A percentile compares a stretch with the other conserved stretches of the same genome.
These are phyloP conservation scores for Hygrophoropsis aurantiaca DNA, from an alignment of 768 basidiomycete genomes.

Conservation along the genomic window DNA sequence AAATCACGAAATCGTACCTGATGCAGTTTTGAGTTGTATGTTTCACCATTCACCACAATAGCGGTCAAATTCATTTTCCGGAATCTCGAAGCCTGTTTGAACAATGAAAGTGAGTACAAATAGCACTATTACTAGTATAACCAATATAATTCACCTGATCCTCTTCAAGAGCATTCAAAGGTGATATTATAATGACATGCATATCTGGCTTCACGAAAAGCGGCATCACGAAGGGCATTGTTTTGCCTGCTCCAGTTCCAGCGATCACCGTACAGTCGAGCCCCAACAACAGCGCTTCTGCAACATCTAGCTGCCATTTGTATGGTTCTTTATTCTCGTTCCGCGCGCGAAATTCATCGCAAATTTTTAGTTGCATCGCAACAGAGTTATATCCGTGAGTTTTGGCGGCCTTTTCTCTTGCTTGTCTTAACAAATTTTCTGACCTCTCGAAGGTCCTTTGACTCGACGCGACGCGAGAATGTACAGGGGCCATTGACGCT, in stretches of 20 bases:
- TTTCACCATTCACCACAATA: slow-evolving; percentile 36
- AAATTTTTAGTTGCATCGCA: slow-evolving; percentile 13
- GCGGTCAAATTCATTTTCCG: slow-evolving; percentile 25
- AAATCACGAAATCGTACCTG: slow-evolving; percentile 21
- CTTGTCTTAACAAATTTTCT: background rate
- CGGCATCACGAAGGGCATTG: slow-evolving; percentile 37
- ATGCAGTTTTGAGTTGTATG: slow-evolving; percentile 24
- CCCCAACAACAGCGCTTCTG: slow-evolving; percentile 33
- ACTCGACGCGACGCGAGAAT: background rate
- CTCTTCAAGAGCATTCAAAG: slow-evolving; percentile 34
- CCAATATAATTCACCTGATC: too few relatives aligned
- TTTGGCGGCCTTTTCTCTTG: slow-evolving; percentile 11
- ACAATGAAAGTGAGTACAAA: too few relatives aligned
- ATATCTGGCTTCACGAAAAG: slow-evolving; percentile 21
- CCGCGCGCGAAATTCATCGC: too few relatives aligned
- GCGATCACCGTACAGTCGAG: slow-evolving; percentile 35
- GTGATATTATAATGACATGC: slow-evolving; percentile 33
- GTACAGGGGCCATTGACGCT: slow-evolving; percentile 2
- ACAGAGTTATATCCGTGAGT: slow-evolving; percentile 11
- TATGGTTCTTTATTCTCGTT: slow-evolving; percentile 17
- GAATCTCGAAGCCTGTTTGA: slow-evolving; percentile 29
- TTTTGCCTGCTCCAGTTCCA: slow-evolving; percentile 39
- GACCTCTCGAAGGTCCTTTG: background rate
- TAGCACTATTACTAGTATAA: too few relatives aligned
- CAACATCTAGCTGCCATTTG: slow-evolving; percentile 40